Percentiles rank a stretch among this genome's conserved stretches.
phyloP scores from a whole-genome alignment of 2,329 filamentous ascomycete species.

The Endothia cerciana region DNA sequence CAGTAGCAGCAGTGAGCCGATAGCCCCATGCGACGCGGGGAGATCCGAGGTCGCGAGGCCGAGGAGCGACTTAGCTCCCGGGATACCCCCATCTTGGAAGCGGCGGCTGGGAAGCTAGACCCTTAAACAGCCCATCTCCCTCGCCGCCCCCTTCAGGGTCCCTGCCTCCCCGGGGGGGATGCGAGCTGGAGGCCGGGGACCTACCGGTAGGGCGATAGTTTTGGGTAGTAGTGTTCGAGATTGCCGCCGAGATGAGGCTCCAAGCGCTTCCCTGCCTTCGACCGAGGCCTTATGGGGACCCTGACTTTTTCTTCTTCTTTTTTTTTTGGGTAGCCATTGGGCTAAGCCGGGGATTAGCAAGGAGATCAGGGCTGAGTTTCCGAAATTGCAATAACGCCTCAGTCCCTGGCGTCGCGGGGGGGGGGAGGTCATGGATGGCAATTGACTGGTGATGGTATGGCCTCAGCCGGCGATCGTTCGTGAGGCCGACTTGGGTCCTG shows the following conservation, averaged over 20 bases:
- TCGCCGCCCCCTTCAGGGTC: neutral
- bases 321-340: neutral
- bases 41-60: neutral
- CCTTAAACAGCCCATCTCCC: neutral
- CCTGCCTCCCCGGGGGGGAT: neutral
- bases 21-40: neutral
- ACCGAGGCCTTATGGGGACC: neutral
- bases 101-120: neutral
- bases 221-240: too few species aligned
- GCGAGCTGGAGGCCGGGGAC: neutral
- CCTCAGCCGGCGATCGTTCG: neutral
- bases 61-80: conserved; percentile 1
- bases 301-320: neutral
- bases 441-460: neutral
- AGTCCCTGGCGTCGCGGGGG: neutral
- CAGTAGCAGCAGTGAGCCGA: neutral
- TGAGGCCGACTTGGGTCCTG: neutral
- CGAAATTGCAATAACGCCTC: conserved; percentile 3
- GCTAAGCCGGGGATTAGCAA: neutral
- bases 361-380: neutral
- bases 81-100: neutral
- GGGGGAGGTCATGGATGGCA: neutral
- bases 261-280: neutral
- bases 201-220: neutral
- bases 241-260: conserved; percentile 6